These are phyloP conservation scores for Fragaria nilgerrensis DNA, from an alignment of 306 rosid species.

Conservation along the genomic window DNA sequence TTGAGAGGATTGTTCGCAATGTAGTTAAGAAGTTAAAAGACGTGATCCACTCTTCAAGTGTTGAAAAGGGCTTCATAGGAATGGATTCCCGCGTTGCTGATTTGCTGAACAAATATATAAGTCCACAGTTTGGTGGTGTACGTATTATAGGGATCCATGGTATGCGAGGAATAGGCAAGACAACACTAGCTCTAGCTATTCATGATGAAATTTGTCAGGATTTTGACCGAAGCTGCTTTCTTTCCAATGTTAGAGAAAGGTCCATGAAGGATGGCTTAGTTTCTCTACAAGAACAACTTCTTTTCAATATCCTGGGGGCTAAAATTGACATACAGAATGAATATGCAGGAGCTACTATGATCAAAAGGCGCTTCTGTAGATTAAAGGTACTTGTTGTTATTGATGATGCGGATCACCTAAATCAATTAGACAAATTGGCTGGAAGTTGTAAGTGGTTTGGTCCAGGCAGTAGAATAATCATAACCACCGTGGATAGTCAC, in stretches of 20 bases:
- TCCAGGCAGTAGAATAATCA: constrained; percentile 1
- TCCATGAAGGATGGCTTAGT: background rate
- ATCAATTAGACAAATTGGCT: background rate
- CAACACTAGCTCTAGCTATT: background rate
- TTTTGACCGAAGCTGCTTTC: background rate
- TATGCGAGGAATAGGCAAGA: background rate
- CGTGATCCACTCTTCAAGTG: background rate
- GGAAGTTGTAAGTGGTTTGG: constrained; percentile 3
- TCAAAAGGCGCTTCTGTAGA: background rate
- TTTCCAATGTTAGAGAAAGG: background rate
- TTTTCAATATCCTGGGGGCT: background rate
- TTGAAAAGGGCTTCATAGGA: background rate
- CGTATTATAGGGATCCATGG: background rate
- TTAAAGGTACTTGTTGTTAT: background rate
- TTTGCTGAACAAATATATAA: background rate
- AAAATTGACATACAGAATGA: background rate
- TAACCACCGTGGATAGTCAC: background rate
- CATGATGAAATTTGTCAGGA: background rate
- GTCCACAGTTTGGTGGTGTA: background rate
- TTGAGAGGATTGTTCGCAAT: background rate
- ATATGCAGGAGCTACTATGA: background rate
- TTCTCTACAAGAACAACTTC: background rate
- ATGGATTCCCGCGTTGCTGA: background rate
- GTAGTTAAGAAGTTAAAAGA: rapidly evolving
- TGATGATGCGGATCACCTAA: background rate